Base-by-base conservation (phyloP, 1,284 basidiomycete genomes). In the Takashimella tepidaria region DNA sequence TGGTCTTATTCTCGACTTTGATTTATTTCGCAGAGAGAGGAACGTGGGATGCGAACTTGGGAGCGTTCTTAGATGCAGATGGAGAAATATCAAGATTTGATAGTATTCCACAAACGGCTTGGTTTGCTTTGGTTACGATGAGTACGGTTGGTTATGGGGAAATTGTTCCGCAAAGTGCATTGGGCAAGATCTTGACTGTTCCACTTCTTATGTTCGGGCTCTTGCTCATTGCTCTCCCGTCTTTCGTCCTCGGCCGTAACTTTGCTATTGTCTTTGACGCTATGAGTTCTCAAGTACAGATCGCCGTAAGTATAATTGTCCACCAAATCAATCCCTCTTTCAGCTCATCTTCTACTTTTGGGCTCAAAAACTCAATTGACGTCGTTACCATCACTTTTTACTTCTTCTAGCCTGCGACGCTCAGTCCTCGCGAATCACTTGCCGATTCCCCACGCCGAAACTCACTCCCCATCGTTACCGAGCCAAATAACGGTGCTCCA, bases 21-120 rank as follows among this genome's bases (percentile, higher is more conserved):
- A 71, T 93, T 60, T 92, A 92, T 69, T 92, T 92, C 67, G 84
- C 85, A 3, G 90, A 93, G 71, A 79, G 89, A 20, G 90, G 89
- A 0, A 85, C 84, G 1, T 92, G 89, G 89, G 89, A 92, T 60
- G 82, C 83, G 3, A 81, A 81, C 0, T 73, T 92, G 0, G 85
- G 83, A 44, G 85, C 82, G 2, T 93, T 92, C 67, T 82, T 92
- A 51, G 88, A 90, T 64, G 80, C 83, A 0, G 87, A 92, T 55
- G 89, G 89, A 1, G 88, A 90, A 43, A 71, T 73, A 12, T 68
- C 64, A 19, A 56, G 59, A 31, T 72, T 76, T 53, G 66, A 88
- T 82, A 85, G 83, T 23, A 91, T 92, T 52, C 89, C 89, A 3
- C 84, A 87, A 13, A 83, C 84, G 16, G 84, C 82, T 3, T 87